phyloP scores from a whole-genome alignment of 2,329 filamentous ascomycete species.

The Ramularia collo-cygni region DNA sequence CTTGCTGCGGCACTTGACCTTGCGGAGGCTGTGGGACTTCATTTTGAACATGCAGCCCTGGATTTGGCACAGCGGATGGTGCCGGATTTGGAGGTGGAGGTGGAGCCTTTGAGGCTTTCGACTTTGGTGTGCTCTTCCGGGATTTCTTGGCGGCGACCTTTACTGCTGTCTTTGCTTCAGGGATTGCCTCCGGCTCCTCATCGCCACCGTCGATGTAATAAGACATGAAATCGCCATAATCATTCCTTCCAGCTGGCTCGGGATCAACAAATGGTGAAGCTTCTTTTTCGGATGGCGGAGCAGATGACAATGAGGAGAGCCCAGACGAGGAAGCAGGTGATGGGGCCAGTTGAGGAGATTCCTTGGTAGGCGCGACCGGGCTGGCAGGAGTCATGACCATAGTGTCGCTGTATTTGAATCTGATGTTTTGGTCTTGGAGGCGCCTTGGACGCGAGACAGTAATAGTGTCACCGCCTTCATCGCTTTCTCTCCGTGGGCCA shows the following conservation, averaged over 20 bases:
- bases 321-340: constrained; percentile 20
- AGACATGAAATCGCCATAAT: constrained; percentile 28
- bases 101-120: constrained; percentile 3
- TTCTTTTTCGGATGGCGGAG: constrained; percentile 13
- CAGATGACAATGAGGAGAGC: constrained; percentile 20
- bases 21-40: not conserved
- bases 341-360: not conserved
- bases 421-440: constrained; percentile 5
- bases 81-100: not conserved
- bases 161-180: constrained; percentile 4
- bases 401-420: constrained; percentile 16
- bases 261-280: constrained; percentile 16
- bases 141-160: not conserved
- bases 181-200: constrained; percentile 6
- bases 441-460: constrained; percentile 21
- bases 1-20: not conserved
- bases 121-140: not conserved
- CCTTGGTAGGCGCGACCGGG: constrained; percentile 1
- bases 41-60: not conserved
- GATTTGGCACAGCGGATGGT: constrained; percentile 3
- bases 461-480: constrained; percentile 16
- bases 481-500: constrained; percentile 10
- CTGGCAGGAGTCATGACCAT: constrained; percentile 9
- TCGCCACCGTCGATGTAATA: constrained; percentile 28
- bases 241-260: constrained; percentile 10